phyloP scores from a whole-genome alignment of 1,284 basidiomycete species.

The Microbotryum silenes-acaulis region DNA sequence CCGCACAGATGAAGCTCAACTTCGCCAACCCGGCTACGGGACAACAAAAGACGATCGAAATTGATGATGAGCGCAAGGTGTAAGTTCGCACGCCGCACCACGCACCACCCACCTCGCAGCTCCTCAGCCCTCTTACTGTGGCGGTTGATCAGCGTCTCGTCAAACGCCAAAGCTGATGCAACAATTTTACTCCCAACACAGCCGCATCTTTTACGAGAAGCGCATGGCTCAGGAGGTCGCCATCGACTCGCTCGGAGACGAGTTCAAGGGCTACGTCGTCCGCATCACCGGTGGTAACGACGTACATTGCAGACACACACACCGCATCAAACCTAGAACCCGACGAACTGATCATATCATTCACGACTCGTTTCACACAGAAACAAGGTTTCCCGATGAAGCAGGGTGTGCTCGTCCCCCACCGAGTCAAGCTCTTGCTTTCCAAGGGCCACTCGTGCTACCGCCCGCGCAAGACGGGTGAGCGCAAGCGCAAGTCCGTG shows the following conservation, averaged over 20 bases:
- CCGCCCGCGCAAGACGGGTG: constrained; percentile 82
- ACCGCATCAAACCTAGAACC: no score
- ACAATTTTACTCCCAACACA: not conserved
- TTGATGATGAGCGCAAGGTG: constrained; percentile 87
- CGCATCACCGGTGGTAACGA: constrained; percentile 96
- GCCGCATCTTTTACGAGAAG: constrained; percentile 37
- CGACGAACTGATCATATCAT: not conserved
- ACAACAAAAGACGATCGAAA: constrained; percentile 90
- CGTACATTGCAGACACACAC: constrained; percentile 41
- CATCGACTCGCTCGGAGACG: constrained; percentile 83
- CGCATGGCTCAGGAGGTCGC: constrained; percentile 92
- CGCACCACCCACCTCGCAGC: not conserved
- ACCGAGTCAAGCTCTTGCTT: constrained; percentile 92
- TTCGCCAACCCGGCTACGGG: constrained; percentile 88
- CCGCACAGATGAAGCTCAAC: constrained; percentile 77
- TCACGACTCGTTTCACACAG: constrained; percentile 38
- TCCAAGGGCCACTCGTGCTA: constrained; percentile 96
- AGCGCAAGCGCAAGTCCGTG: constrained; percentile 98
- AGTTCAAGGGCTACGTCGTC: constrained; percentile 96
- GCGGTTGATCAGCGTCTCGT: no score
- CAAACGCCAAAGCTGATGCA: not conserved
- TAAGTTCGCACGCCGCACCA: constrained; percentile 45
- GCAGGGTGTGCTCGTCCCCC: constrained; percentile 91
- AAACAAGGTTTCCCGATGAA: constrained; percentile 81
- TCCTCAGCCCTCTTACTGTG: not conserved